Conservation (phyloP, 768 basidiomycete genomes). For the Rossbeevera mucosa region DNA sequence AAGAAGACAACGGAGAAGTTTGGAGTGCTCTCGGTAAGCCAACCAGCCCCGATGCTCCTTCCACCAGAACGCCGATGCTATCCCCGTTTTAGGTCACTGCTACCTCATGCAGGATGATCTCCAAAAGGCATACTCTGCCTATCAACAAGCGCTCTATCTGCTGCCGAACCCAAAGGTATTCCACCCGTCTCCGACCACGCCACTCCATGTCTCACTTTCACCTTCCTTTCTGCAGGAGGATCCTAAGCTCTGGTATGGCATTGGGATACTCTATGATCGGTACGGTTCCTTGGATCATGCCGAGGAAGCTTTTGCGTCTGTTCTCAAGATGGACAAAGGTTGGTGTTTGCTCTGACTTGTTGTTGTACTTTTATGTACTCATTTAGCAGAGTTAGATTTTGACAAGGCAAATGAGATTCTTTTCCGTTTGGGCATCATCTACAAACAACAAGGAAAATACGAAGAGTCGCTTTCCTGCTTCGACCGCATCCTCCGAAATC, state of each 20-base stretch:
- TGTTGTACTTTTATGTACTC: slow-evolving; percentile 23
- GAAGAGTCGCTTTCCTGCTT: slow-evolving; percentile 86
- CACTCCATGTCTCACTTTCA: slow-evolving; percentile 7
- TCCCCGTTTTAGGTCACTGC: slow-evolving; percentile 67
- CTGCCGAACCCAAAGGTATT: slow-evolving; percentile 90
- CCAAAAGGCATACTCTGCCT: slow-evolving; percentile 96
- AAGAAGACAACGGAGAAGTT: slow-evolving; percentile 97
- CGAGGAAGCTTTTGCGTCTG: slow-evolving; percentile 96
- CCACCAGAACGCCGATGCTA: slow-evolving; percentile 13
- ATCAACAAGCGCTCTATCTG: slow-evolving; percentile 95
- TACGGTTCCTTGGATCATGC: slow-evolving; percentile 98
- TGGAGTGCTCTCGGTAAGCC: slow-evolving; percentile 89
- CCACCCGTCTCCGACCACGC: slow-evolving; percentile 1
- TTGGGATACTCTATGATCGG: slow-evolving; percentile 97
- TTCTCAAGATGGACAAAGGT: slow-evolving; percentile 97
- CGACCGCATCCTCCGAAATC: slow-evolving; percentile 92
- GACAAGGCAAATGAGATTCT: slow-evolving; percentile 99
- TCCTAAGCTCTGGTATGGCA: slow-evolving; percentile 99
- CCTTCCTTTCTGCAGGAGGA: slow-evolving; percentile 56
- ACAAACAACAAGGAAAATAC: slow-evolving; percentile 98
- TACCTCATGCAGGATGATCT: slow-evolving; percentile 99
- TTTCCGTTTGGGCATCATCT: slow-evolving; percentile 97
- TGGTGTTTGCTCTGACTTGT: slow-evolving; percentile 18
- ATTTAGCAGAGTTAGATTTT: slow-evolving; percentile 59
- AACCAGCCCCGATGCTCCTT: slow-evolving; percentile 16